Evolutionary conservation across 202 grass and related monocot species (phyloP).

Genomic region (Setaria italica): DNA sequence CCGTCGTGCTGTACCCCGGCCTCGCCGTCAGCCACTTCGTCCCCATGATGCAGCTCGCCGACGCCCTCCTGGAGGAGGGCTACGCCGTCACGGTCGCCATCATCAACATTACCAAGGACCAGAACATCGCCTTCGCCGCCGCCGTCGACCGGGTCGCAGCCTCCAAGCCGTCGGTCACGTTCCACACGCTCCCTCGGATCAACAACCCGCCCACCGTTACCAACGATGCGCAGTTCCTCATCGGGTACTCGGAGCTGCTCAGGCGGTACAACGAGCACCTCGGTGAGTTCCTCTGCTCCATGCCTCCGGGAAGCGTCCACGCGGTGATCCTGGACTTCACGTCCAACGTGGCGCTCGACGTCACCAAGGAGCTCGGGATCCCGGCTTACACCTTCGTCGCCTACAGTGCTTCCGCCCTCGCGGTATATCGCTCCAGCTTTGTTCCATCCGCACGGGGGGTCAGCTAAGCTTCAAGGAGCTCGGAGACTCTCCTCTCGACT

Average conservation of each 20-base stretch:
- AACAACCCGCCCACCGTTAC: not conserved
- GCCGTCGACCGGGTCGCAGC: slow-evolving; percentile 26
- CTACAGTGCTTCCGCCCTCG: slow-evolving; percentile 25
- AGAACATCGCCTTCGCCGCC: not conserved
- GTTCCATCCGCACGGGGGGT: not conserved
- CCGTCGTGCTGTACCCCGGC: slow-evolving; percentile 37
- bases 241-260: not conserved
- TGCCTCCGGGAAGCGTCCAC: not conserved
- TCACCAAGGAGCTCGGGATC: slow-evolving; percentile 32
- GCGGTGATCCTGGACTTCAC: slow-evolving; percentile 42
- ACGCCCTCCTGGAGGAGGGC: slow-evolving; percentile 24
- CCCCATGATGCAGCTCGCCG: slow-evolving; percentile 52
- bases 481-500: slow-evolving; percentile 25
- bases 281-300: slow-evolving; percentile 9
- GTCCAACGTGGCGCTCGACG: slow-evolving; percentile 12
- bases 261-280: slow-evolving; percentile 35
- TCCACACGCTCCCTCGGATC: slow-evolving; percentile 41
- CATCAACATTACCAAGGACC: not conserved
- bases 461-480: slow-evolving; percentile 13
- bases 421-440: not conserved
- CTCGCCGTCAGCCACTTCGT: slow-evolving; percentile 44
- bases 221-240: not conserved
- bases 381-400: slow-evolving; percentile 46
- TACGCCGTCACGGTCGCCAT: slow-evolving; percentile 36
- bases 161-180: slow-evolving; percentile 41